Conservation (phyloP, 2,329 filamentous ascomycete species). For the Aspergillus glaucus region DNA sequence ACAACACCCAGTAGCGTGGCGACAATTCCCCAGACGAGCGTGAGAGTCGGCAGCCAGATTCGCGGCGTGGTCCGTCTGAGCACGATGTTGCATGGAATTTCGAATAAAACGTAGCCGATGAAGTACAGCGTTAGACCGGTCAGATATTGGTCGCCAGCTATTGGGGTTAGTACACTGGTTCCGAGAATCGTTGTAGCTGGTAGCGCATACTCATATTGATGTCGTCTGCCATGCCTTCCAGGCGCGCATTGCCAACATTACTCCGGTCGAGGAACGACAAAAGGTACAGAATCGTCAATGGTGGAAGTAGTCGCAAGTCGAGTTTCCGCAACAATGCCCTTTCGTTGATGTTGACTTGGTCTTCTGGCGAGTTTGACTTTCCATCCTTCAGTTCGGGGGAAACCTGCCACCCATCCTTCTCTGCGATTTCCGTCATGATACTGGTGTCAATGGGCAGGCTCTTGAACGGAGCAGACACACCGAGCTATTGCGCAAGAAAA, state of each 20-base stretch:
- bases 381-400: conserved; percentile 1
- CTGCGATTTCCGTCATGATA: not conserved
- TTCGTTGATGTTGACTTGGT: conserved; percentile 27
- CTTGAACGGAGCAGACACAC: no score
- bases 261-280: conserved; percentile 40
- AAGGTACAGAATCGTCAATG: conserved; percentile 40
- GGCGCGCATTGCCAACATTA: conserved; percentile 37
- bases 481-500: not conserved
- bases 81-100: conserved; percentile 39
- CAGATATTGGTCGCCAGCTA: conserved; percentile 19
- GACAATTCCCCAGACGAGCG: conserved; percentile 45
- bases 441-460: no score
- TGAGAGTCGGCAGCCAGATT: conserved; percentile 36
- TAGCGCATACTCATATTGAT: conserved; percentile 30
- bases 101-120: conserved; percentile 33
- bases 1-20: conserved; percentile 46
- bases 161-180: not conserved
- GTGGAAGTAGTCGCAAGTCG: conserved; percentile 39
- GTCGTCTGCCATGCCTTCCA: conserved; percentile 34
- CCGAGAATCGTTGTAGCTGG: not conserved
- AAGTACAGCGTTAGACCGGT: conserved; percentile 36
- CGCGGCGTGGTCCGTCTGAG: conserved; percentile 34
- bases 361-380: conserved; percentile 8
- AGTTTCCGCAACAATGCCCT: conserved; percentile 39
- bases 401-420: conserved; percentile 2